phyloP scores from a whole-genome alignment of 2,329 filamentous ascomycete species.

The Fusarium sublunatum region DNA sequence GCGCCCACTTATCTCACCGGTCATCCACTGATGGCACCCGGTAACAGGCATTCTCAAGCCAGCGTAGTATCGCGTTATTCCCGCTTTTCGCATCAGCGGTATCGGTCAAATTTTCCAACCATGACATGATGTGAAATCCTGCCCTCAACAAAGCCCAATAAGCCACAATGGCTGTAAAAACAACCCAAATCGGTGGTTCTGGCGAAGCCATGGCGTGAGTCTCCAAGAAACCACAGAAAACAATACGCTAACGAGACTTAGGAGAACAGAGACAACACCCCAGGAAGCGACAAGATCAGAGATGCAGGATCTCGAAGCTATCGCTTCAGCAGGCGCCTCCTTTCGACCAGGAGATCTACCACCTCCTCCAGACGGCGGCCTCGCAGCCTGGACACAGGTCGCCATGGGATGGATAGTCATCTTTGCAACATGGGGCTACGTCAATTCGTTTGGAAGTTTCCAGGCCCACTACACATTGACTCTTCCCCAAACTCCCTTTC shows the following conservation, averaged over 20 bases:
- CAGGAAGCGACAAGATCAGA: conserved; percentile 14
- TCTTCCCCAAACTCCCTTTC: conserved; percentile 49
- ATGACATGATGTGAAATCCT: neutral
- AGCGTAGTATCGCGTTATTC: conserved; percentile 1
- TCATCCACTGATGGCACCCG: neutral
- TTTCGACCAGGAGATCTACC: conserved; percentile 17
- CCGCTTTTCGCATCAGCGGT: conserved; percentile 7
- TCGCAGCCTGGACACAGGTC: conserved; percentile 53
- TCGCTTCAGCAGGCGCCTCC: conserved; percentile 20
- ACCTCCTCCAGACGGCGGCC: conserved; percentile 44
- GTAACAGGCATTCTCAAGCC: neutral
- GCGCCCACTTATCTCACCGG: neutral
- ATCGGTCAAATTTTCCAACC: conserved; percentile 9
- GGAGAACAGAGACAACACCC: conserved; percentile 3
- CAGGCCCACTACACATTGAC: conserved; percentile 56
- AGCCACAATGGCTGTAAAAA: conserved; percentile 7
- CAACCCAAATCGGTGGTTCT: neutral
- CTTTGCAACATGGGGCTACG: conserved; percentile 58
- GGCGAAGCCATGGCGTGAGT: conserved; percentile 13
- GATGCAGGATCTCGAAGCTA: conserved; percentile 21
- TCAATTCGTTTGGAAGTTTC: conserved; percentile 60
- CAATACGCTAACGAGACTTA: neutral
- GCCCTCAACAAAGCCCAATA: too few relatives aligned
- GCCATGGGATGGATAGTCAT: conserved; percentile 55
- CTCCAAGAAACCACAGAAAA: accelerated